Base-by-base conservation (phyloP, 768 basidiomycete species). In the Agaricus subrufescens region DNA sequence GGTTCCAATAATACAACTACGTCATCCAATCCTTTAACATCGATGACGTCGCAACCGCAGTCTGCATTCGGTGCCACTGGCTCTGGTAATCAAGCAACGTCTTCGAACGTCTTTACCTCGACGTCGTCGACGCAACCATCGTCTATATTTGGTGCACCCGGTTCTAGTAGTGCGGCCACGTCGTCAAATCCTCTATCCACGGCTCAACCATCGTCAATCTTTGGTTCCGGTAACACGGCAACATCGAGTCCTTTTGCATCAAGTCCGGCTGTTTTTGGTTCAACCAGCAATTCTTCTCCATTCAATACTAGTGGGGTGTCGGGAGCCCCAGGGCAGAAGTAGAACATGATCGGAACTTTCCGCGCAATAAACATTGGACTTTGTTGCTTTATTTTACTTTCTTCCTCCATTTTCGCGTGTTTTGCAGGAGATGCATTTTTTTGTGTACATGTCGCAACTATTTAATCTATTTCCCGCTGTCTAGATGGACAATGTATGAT, bases 401-500 rank as follows among this genome's bases (percentile, higher is more conserved):
- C 46, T 30, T 29, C 15, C n/a, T 26, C 31, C 5, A 4, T 47
- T 55, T 46, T 11, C 25, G 23, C 43, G 26, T 25, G 5, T 25
- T 37, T 11, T n/a, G 46, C n/a, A 49, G 52, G 43, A 47, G 46
- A 3, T 25, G 45, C 43, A 14, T 52, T 40, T 31, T 9, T 19
- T 38, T 49, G 25, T 53, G 31, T 44, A 55, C 46, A 56, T 26
- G 27, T 46, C 47, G 26, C 39, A 34, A 15, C 45, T 38, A 50
- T 47, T 49, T 50, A 51, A 53, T 23, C 50, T 55, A 51, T 46
- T 19, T 10, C 19, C 11, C 23, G 15, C 49, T 30, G 38, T 26
- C 31, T 49, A 37, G 49, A 37, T 26, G 52, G 43, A 39, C 52
- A 51, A 23, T 56, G 46, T 56, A 50, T 42, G 12, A 43, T 56